phyloP scores from a whole-genome alignment of 352 stramenopile species.

The Globisporangium orthogonon region DNA sequence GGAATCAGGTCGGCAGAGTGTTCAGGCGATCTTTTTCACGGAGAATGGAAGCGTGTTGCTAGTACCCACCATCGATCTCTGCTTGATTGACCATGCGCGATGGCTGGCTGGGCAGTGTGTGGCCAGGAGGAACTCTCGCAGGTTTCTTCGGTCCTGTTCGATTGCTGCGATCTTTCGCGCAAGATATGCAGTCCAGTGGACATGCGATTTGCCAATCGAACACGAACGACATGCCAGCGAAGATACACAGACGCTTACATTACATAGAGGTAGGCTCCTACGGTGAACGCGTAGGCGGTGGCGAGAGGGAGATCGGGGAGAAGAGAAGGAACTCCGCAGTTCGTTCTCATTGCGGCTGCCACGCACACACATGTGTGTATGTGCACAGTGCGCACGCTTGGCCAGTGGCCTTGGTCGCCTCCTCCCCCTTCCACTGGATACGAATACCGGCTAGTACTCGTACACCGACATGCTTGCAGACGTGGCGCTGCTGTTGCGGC shows the following conservation, averaged over 20 bases:
- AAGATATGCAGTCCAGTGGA: too few relatives aligned
- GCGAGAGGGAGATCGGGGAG: background rate
- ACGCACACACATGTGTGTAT: too few relatives aligned
- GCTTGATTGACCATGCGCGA: too few relatives aligned
- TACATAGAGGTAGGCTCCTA: background rate
- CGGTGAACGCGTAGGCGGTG: background rate
- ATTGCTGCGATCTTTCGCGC: background rate
- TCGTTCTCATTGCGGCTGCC: too few relatives aligned
- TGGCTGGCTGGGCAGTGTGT: too few relatives aligned
- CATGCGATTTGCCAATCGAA: too few relatives aligned
- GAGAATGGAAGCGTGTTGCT: too few relatives aligned
- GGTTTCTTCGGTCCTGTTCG: background rate
- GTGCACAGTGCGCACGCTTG: background rate
- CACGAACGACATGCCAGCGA: background rate
- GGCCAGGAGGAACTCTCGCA: background rate
- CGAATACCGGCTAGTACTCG: conserved; percentile 3
- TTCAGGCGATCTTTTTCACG: too few relatives aligned
- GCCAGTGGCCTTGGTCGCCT: background rate
- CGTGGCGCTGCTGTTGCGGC: conserved; percentile 68
- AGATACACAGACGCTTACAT: background rate
- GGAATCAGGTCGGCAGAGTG: too few relatives aligned
- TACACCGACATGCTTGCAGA: conserved; percentile 21
- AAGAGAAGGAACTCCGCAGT: too few relatives aligned
- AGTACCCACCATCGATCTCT: too few relatives aligned
- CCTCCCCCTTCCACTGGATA: too few relatives aligned